phyloP scores from a whole-genome alignment of 495 filamentous ascomycete species.

The Penicillium psychrofluorescens region DNA sequence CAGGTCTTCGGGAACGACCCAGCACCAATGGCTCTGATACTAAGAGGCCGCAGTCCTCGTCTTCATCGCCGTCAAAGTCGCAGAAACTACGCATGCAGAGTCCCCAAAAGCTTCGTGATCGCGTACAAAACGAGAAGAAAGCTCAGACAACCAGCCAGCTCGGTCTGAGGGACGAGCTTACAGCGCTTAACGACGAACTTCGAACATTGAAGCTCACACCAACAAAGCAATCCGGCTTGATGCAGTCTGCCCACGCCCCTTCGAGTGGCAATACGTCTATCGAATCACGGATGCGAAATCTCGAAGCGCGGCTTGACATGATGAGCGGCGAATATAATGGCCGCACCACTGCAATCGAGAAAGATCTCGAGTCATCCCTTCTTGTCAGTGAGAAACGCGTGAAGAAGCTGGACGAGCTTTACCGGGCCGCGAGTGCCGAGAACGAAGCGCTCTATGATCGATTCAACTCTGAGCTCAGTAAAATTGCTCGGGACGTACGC shows the following conservation, averaged over 20 bases:
- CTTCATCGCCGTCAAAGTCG: conserved; percentile 27
- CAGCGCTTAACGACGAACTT: conserved; percentile 78
- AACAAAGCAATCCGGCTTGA: conserved; percentile 13
- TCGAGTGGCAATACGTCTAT: conserved; percentile 34
- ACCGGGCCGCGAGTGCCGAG: conserved; percentile 82
- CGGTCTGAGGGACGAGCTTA: conserved; percentile 66
- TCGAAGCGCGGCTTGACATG: conserved; percentile 59
- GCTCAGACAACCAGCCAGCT: conserved; percentile 61
- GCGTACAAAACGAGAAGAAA: conserved; percentile 72
- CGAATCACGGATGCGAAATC: conserved; percentile 46
- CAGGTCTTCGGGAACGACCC: conserved; percentile 47
- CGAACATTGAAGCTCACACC: conserved; percentile 45
- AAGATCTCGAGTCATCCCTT: conserved; percentile 62
- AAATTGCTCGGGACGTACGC: conserved; percentile 70
- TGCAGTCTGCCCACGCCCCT: conserved; percentile 1
- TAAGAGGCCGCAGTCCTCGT: conserved; percentile 26
- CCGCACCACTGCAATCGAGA: conserved; percentile 53
- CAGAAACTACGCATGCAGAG: conserved; percentile 80
- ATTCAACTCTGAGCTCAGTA: conserved; percentile 84
- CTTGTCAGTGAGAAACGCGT: conserved; percentile 68
- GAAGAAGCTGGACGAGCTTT: conserved; percentile 79
- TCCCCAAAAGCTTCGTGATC: conserved; percentile 83
- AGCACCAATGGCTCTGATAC: conserved; percentile 29
- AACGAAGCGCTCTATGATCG: conserved; percentile 91
- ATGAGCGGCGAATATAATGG: conserved; percentile 53